Conservation (phyloP, 2,329 filamentous ascomycete species). For the Corinectria fuckeliana region DNA sequence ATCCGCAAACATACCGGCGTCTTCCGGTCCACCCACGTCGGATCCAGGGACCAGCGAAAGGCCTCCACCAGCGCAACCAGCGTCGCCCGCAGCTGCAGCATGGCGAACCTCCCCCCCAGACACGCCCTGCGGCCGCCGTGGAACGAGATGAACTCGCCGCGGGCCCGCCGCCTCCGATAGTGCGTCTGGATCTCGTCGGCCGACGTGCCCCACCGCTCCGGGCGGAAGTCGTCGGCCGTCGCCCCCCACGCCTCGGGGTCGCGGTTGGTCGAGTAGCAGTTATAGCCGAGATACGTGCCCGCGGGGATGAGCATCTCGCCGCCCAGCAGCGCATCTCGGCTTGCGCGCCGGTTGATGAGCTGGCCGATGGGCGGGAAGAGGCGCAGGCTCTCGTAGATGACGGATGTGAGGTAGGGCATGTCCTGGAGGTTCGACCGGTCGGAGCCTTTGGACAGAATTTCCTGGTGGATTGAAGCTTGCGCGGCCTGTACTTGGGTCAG, state of each 20-base stretch:
- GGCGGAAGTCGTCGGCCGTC: slow-evolving; percentile 46
- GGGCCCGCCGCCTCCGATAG: slow-evolving; percentile 45
- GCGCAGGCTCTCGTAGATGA: slow-evolving; percentile 54
- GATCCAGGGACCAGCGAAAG: slow-evolving; percentile 42
- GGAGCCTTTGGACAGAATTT: slow-evolving; percentile 34
- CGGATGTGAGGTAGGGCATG: slow-evolving; percentile 51
- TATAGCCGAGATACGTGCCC: slow-evolving; percentile 50
- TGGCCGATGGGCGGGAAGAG: slow-evolving; percentile 57
- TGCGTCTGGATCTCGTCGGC: slow-evolving; percentile 43
- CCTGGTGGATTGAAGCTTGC: slow-evolving; percentile 41
- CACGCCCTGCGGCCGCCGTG: slow-evolving; percentile 49
- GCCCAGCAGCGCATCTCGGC: slow-evolving; percentile 31
- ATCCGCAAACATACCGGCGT: slow-evolving; percentile 44
- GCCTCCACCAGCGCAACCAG: slow-evolving; percentile 41
- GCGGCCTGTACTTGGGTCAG: slow-evolving; percentile 24
- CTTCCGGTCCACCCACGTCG: slow-evolving; percentile 41
- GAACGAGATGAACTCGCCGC: slow-evolving; percentile 50
- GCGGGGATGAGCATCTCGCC: slow-evolving; percentile 42
- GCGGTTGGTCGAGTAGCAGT: slow-evolving; percentile 48
- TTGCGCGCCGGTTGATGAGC: slow-evolving; percentile 53
- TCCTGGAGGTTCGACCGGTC: slow-evolving; percentile 34
- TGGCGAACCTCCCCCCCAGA: slow-evolving; percentile 49
- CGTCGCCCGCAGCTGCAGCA: slow-evolving; percentile 46
- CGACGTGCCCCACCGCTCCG: slow-evolving; percentile 47
- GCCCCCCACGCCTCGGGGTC: slow-evolving; percentile 42